phyloP scores from a whole-genome alignment of 441 rosid genomes.

The Macaranga tanarius region DNA sequence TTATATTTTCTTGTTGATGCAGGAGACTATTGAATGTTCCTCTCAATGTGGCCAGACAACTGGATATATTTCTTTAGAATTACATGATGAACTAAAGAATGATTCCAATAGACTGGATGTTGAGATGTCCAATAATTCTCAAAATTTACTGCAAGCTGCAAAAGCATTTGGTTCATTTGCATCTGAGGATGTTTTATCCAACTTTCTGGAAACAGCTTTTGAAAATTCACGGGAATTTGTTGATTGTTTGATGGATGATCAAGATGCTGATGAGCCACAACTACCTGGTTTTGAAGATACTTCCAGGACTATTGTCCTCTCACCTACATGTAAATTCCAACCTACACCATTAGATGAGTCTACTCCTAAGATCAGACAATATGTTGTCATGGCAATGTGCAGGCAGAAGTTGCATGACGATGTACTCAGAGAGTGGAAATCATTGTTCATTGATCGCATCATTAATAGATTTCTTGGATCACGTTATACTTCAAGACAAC shows the following conservation, averaged over 20 bases:
- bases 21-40: slow-evolving; percentile 44
- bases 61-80: slow-evolving; percentile 24
- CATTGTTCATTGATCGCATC: slow-evolving; percentile 39
- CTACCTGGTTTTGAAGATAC: slow-evolving; percentile 69
- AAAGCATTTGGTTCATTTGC: slow-evolving; percentile 29
- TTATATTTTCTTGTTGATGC: slow-evolving; percentile 30
- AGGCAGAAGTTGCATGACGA: slow-evolving; percentile 78
- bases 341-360: slow-evolving; percentile 44
- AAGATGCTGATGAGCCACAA: slow-evolving; percentile 51
- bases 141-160: slow-evolving; percentile 32
- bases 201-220: slow-evolving; percentile 45
- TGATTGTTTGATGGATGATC: slow-evolving; percentile 36
- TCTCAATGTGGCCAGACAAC: slow-evolving; percentile 20
- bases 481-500: slow-evolving; percentile 30
- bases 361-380: slow-evolving; percentile 50
- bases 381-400: slow-evolving; percentile 69
- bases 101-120: slow-evolving; percentile 29
- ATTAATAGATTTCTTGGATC: slow-evolving; percentile 47
- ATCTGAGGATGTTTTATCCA: slow-evolving; percentile 39
- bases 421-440: slow-evolving; percentile 66
- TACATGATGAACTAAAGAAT: slow-evolving; percentile 29
- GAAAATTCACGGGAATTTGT: slow-evolving; percentile 35
- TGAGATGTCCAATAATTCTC: slow-evolving; percentile 32
- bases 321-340: slow-evolving; percentile 37
- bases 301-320: slow-evolving; percentile 32